Conservation (phyloP, 495 filamentous ascomycete species). For the Choiromyces venosus region DNA sequence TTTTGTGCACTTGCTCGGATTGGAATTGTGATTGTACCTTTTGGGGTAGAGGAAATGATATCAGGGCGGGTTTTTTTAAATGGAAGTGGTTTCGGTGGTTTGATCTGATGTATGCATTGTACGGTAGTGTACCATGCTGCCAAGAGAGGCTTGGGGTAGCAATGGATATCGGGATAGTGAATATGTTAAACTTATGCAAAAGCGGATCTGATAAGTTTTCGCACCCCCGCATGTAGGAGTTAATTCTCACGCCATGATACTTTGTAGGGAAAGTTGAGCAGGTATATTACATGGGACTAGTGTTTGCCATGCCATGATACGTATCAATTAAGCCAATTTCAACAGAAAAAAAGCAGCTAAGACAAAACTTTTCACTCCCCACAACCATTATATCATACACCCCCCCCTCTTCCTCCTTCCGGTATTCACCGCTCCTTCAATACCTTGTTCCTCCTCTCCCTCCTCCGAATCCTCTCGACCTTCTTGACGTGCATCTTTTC, state of each 20-base stretch:
- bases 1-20: background rate
- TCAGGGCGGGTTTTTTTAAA: background rate
- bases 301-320: background rate
- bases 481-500: constrained; percentile 96
- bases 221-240: background rate
- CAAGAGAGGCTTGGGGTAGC: background rate
- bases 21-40: background rate
- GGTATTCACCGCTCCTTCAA: constrained; percentile 54
- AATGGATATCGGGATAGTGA: background rate
- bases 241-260: background rate
- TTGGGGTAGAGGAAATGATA: background rate
- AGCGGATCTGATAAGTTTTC: background rate
- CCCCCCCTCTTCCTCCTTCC: background rate
- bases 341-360: background rate
- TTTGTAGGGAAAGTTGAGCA: background rate
- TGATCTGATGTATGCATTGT: background rate
- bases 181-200: background rate
- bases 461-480: constrained; percentile 83
- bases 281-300: background rate
- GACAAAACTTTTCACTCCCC: background rate
- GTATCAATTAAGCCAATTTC: background rate
- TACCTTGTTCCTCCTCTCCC: constrained; percentile 96
- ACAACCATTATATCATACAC: background rate
- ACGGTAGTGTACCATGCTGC: background rate
- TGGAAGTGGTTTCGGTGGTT: background rate